Evolutionary conservation across 2,329 filamentous ascomycete species (phyloP).

Genomic region (Fusarium piperis): DNA sequence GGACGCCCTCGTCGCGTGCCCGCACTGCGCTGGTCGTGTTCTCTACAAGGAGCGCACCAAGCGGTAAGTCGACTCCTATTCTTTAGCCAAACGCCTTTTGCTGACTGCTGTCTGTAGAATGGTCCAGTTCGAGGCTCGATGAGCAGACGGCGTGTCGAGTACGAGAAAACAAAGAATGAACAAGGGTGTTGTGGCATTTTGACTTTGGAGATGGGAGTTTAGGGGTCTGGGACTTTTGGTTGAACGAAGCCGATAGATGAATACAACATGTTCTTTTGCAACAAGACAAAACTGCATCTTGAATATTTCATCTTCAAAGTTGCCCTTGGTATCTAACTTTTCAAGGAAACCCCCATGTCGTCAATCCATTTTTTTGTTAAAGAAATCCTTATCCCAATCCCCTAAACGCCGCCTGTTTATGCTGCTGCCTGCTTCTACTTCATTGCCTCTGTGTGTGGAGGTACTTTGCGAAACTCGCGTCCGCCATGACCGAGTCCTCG

Average conservation of each 20-base stretch:
- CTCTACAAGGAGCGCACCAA: constrained; percentile 98
- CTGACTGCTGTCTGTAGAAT: constrained; percentile 67
- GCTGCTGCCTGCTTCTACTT: constrained; percentile 13
- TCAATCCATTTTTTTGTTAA: constrained; percentile 7
- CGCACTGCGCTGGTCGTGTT: constrained; percentile 86
- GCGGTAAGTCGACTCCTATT: constrained; percentile 69
- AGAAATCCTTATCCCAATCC: constrained; percentile 18
- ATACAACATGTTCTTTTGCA: constrained; percentile 19
- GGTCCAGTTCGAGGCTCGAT: constrained; percentile 98
- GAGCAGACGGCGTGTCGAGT: neutral
- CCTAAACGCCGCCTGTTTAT: constrained; percentile 37
- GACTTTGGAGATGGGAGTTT: constrained; percentile 39
- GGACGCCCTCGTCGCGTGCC: constrained; percentile 61
- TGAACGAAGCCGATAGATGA: constrained; percentile 27
- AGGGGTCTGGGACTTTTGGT: constrained; percentile 33
- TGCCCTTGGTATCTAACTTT: constrained; percentile 38
- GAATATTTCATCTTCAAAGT: constrained; percentile 32
- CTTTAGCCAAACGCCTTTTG: neutral
- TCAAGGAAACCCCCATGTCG: constrained; percentile 12
- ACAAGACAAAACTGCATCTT: constrained; percentile 7
- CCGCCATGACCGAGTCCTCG: constrained; percentile 59
- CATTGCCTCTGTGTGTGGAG: constrained; percentile 56
- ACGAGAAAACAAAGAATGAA: constrained; percentile 15
- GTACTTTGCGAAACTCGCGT: constrained; percentile 72
- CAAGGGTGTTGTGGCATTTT: constrained; percentile 26